Evolutionary conservation across 106 monocot species (phyloP), one percentile per base, ranked within the genome.

Genomic region (Platanthera guangdongensis): DNA sequence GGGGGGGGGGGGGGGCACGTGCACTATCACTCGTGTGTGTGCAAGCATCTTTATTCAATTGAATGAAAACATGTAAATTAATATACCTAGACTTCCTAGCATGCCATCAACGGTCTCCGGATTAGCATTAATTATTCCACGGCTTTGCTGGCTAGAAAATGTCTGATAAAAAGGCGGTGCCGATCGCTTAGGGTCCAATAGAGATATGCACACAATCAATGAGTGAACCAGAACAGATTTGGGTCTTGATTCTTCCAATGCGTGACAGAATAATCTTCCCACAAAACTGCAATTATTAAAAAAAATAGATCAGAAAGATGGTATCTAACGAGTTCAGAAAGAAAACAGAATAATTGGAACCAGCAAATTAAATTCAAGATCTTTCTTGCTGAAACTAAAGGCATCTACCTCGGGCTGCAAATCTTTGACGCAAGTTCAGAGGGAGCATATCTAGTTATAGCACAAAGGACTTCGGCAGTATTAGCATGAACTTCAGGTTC

Each of bases 401-500:
- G 16, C 74, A 8, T 50, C 1, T 67, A 87, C 92, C 88, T 87
- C 45, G 87, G 89, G 50, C 87, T 89, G 68, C 76, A 87, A 77
- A 92, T 87, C 64, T 92, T 92, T 52, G 87, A 75, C 45, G 89
- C 83, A 82, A 92, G 78, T 62, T 73, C 83, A 67, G 92, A 80
- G 74, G 88, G 92, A 78, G 92, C 87, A 81, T 78, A 85, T 75
- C 89, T 65, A 82, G 87, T 92, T 50, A 92, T 82, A 13, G 89
- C 89, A 87, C 84, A 87, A 46, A 92, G 82, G 8, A 83, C 85
- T 82, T 92, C 92, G 28, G 92, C 86, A 9, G 87, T 85, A 82
- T 89, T 92, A 13, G 92, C 89, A 85, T 89, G 89, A 57, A 92
- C 92, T 85, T 92, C 92, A 50, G 92, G 80, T 52, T 73, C 83